Conservation (phyloP, 257 asterid species). For the Agastache rugosa region DNA sequence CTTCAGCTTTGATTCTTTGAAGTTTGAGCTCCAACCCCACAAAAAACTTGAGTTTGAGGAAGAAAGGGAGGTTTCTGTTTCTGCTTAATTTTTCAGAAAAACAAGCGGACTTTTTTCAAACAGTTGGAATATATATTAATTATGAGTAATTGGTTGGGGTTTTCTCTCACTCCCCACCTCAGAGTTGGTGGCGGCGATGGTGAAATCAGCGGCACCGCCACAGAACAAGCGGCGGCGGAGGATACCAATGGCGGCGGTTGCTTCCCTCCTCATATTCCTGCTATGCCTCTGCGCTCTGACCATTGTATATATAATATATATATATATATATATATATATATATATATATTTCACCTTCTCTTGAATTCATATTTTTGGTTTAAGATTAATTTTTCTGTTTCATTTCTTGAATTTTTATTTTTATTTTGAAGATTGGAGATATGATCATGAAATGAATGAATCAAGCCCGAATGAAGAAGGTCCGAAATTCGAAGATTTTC, state of each 20-base stretch:
- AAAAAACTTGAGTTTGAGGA: conserved; percentile 30
- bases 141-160: conserved; percentile 81
- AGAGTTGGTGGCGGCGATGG: conserved; percentile 49
- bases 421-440: conserved; percentile 59
- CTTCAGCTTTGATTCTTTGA: conserved; percentile 45
- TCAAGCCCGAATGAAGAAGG: conserved; percentile 41
- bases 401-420: neutral
- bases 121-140: neutral
- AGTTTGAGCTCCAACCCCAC: conserved; percentile 61
- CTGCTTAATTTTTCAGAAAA: conserved; percentile 19
- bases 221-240: conserved; percentile 31
- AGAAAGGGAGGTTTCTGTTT: neutral
- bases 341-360: neutral
- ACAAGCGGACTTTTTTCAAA: neutral
- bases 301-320: too few relatives aligned
- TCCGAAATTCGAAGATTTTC: conserved; percentile 82
- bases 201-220: conserved; percentile 34
- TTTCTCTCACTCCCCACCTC: conserved; percentile 69
- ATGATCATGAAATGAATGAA: conserved; percentile 47
- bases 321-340: too few relatives aligned
- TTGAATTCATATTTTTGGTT: too few relatives aligned
- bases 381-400: neutral
- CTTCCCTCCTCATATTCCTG: conserved; percentile 38
- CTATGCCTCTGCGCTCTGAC: conserved; percentile 47
- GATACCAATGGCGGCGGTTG: conserved; percentile 21